Conservation (phyloP, 2,329 filamentous ascomycete species). For the Cephalotrichum gorgonifer region DNA sequence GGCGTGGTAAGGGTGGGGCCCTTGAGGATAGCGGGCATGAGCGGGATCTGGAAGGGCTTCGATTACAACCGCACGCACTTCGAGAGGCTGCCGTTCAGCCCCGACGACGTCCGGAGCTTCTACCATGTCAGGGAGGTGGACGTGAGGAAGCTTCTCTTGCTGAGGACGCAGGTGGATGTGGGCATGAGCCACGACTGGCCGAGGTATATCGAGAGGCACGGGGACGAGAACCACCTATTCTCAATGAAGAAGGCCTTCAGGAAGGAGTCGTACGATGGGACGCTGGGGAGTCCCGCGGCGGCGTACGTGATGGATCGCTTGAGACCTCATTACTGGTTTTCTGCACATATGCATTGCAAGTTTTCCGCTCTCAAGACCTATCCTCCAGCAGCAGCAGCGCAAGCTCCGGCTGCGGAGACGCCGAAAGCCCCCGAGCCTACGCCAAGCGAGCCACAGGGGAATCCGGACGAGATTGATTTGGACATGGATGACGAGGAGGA, state of each 20-base stretch:
- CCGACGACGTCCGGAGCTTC: constrained; percentile 66
- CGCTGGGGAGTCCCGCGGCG: constrained; percentile 71
- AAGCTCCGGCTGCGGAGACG: constrained; percentile 2
- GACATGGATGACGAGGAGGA: constrained; percentile 45
- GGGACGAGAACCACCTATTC: constrained; percentile 60
- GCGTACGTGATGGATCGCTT: constrained; percentile 71
- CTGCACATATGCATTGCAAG: constrained; percentile 85
- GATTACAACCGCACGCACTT: constrained; percentile 77
- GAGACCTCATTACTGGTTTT: constrained; percentile 81
- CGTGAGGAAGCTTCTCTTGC: constrained; percentile 74
- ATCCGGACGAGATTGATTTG: constrained; percentile 63
- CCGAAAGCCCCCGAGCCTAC: background rate
- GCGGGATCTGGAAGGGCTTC: constrained; percentile 89
- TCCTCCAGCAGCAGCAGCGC: constrained; percentile 8
- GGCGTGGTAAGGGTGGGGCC: constrained; percentile 79
- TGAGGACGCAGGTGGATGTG: constrained; percentile 82
- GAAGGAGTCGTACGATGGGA: constrained; percentile 63
- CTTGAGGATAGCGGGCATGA: constrained; percentile 78
- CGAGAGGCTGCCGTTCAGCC: constrained; percentile 77
- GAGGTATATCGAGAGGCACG: constrained; percentile 66
- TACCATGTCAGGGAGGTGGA: constrained; percentile 90
- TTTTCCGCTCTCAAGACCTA: constrained; percentile 62
- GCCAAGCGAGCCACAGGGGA: constrained; percentile 21
- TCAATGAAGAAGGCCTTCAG: constrained; percentile 64
- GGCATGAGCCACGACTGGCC: constrained; percentile 97